phyloP scores from a whole-genome alignment of 106 monocot genomes.

The Agapanthus africanus region DNA sequence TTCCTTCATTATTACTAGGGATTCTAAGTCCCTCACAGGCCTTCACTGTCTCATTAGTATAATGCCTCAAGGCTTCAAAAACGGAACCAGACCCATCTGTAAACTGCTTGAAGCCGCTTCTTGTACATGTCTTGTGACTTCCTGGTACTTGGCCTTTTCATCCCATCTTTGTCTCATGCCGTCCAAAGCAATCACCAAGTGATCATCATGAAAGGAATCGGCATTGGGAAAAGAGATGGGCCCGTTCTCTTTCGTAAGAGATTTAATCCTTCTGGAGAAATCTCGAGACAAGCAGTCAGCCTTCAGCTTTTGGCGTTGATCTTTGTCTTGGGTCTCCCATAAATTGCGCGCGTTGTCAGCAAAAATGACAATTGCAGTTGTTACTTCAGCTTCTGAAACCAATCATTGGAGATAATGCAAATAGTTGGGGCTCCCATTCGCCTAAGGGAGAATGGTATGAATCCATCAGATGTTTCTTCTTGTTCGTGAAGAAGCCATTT shows the following conservation, averaged over 20 bases:
- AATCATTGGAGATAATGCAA: conserved; percentile 63
- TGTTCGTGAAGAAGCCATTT: conserved; percentile 59
- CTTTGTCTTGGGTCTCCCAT: conserved; percentile 56
- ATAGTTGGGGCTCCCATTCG: conserved; percentile 61
- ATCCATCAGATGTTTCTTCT: conserved; percentile 62
- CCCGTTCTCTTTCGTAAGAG: conserved; percentile 30
- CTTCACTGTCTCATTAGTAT: conserved; percentile 41
- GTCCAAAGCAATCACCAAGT: conserved; percentile 22
- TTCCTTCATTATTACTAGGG: conserved; percentile 1
- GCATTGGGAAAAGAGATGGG: conserved; percentile 11
- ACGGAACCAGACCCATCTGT: conserved; percentile 47
- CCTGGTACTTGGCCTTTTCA: conserved; percentile 53
- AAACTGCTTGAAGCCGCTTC: conserved; percentile 39
- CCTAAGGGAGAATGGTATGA: conserved; percentile 59
- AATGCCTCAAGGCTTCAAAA: conserved; percentile 56
- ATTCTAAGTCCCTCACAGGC: conserved; percentile 52
- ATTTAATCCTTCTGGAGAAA: conserved; percentile 34
- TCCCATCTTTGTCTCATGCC: conserved; percentile 47
- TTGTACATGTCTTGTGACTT: conserved; percentile 42
- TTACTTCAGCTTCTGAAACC: conserved; percentile 57
- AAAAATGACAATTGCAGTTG: conserved; percentile 34
- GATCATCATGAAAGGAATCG: conserved; percentile 10
- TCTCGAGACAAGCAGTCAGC: conserved; percentile 67
- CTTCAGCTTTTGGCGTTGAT: conserved; percentile 47
- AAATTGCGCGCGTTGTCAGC: conserved; percentile 36